Base-by-base conservation (phyloP, 1,284 basidiomycete species). In the Pascua guehoae region DNA sequence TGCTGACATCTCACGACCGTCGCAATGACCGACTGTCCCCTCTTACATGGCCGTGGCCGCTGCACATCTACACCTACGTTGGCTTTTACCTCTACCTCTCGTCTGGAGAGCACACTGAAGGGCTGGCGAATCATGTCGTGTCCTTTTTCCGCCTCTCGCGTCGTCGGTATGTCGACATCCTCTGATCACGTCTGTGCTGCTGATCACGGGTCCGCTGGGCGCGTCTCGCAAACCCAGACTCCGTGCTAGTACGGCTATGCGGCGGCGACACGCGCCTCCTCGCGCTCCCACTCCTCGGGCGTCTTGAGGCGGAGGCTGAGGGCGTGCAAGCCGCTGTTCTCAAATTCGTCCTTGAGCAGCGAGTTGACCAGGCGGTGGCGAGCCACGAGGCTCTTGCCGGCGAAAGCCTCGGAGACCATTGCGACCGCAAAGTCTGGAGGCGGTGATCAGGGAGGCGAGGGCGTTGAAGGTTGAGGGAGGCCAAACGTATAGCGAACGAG, bases 301-400 rank as follows among this genome's bases (percentile, higher is more conserved):
- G 74, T 76, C 66, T 75, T 75, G 44, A 77, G 54, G 41, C 71
- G 66, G 50, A 79, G 53, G 58, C 73, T 76, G 49, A 79, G 61
- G 0, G 77, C 77, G 51, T 79, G 77, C 42, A 79, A 54, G n/a
- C 77, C 77, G 41, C 66, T 61, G 48, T 72, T 62, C 49, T 74
- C 72, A 50, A 79, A 79, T 54, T 79, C 76, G 11, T 77, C 74
- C 60, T 75, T 74, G 32, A 79, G 62, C 11, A 77, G 57, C 1
- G 54, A 53, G 60, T 79, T 79, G 48, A 79, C 74, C 44, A 76
- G 60, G n/a, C 77, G 63, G 60, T 79, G 77, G 36, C 77, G 69
- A 2, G 73, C 70, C 39, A 79, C 77, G 15, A 68, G 67, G 3
- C 73, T 65, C 59, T 75, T 69, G 42, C 69, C 70, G 8, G 59